Conservation (phyloP, 1,139 yeast species). For the Geotrichum phurueaensis region DNA sequence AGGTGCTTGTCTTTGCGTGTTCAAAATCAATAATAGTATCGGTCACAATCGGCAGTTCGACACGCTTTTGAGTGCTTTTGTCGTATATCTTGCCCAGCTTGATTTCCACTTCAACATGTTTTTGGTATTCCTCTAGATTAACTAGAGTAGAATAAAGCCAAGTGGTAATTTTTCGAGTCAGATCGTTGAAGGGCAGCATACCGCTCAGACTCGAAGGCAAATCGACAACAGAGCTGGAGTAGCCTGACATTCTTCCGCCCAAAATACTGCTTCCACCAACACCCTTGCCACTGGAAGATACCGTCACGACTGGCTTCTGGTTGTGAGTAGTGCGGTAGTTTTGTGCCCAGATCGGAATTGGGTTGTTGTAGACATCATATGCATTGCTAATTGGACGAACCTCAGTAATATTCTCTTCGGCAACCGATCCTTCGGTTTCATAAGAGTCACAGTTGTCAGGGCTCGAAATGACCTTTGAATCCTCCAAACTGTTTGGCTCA, state of each 20-base stretch:
- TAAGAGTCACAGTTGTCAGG: background rate
- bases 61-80: constrained; percentile 56
- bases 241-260: background rate
- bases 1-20: constrained; percentile 49
- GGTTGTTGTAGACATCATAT: constrained; percentile 45
- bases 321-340: constrained; percentile 1
- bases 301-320: background rate
- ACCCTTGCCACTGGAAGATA: background rate
- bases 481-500: background rate
- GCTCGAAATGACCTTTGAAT: background rate
- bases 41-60: constrained; percentile 66
- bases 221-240: constrained; percentile 10
- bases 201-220: constrained; percentile 52
- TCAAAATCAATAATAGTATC: constrained; percentile 62
- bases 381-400: constrained; percentile 44
- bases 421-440: background rate
- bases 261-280: background rate
- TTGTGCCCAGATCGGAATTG: constrained; percentile 70
- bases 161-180: constrained; percentile 74
- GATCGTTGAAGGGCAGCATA: constrained; percentile 72
- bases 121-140: constrained; percentile 55
- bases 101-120: constrained; percentile 70
- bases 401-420: background rate
- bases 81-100: constrained; percentile 75
- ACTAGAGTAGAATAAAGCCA: constrained; percentile 82